These are phyloP conservation scores for Anisodus acutangulus DNA, from an alignment of 257 asterid species.

Conservation along the genomic window DNA sequence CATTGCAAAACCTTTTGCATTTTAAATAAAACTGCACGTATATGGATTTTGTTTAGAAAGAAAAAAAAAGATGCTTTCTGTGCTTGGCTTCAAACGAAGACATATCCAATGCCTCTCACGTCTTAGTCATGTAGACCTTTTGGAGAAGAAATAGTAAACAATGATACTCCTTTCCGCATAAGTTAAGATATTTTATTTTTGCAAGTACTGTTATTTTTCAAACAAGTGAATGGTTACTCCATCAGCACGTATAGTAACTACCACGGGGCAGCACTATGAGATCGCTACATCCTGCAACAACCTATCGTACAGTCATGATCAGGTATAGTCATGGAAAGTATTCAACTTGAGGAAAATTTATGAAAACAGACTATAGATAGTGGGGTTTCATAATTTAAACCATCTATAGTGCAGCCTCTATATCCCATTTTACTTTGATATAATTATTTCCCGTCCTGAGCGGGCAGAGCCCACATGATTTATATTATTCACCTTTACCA, in stretches of 20 bases:
- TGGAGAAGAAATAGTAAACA: neutral
- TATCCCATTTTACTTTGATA: slow-evolving; percentile 6
- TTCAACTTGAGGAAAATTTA: slow-evolving; percentile 16
- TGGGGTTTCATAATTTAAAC: neutral
- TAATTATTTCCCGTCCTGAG: neutral
- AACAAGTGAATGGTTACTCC: neutral
- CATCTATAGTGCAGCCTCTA: neutral
- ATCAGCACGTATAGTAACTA: neutral
- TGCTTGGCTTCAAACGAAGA: neutral
- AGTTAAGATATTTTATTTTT: no score
- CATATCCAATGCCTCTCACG: neutral
- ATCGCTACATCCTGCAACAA: neutral
- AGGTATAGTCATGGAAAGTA: neutral
- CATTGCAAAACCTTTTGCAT: neutral
- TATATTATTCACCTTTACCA: neutral
- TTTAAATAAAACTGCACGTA: neutral
- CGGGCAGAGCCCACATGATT: slow-evolving; percentile 16
- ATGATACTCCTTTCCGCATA: neutral
- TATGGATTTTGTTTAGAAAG: neutral
- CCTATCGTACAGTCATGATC: neutral
- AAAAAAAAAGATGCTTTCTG: neutral
- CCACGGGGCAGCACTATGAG: neutral
- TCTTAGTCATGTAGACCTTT: neutral
- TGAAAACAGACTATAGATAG: neutral
- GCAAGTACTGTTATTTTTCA: neutral